A percentile compares a stretch with the other conserved stretches of the same genome.
phyloP scores from a whole-genome alignment of 371 early-diverging fungal genomes.

The Mucor plumbeus region DNA sequence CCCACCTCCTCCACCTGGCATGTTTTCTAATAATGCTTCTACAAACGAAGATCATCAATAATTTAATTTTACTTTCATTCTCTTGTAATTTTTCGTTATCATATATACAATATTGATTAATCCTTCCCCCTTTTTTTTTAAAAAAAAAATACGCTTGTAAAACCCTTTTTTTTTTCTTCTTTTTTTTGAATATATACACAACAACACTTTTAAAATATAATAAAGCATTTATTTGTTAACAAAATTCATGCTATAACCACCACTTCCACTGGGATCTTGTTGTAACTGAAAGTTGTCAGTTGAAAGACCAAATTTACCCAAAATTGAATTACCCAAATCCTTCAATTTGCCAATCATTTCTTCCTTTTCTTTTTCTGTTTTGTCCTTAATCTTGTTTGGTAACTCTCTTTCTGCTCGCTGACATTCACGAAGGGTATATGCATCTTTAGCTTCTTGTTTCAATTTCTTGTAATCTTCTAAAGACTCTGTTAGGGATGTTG shows the following conservation, averaged over 20 bases:
- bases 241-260: conserved; percentile 71
- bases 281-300: conserved; percentile 76
- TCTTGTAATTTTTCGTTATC: conserved; percentile 4
- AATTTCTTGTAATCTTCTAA: conserved; percentile 60
- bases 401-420: conserved; percentile 43
- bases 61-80: background rate
- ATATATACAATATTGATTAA: no score
- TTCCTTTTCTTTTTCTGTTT: conserved; percentile 70
- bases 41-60: conserved; percentile 13
- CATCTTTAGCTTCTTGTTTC: conserved; percentile 30
- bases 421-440: conserved; percentile 43
- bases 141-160: background rate
- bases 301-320: conserved; percentile 79
- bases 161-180: background rate
- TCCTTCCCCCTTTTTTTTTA: background rate
- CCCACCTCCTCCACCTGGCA: conserved; percentile 30
- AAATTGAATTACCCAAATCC: conserved; percentile 71
- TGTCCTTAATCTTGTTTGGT: conserved; percentile 49
- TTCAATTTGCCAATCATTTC: conserved; percentile 82
- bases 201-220: background rate
- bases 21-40: conserved; percentile 11
- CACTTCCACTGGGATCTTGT: conserved; percentile 57
- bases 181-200: conserved; percentile 8
- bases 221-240: conserved; percentile 44
- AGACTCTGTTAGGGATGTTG: conserved; percentile 58